Percentiles rank a stretch among this genome's conserved stretches.
phyloP scores from a whole-genome alignment of 495 filamentous ascomycete species.

The Paragyromitra xinjiangensis region DNA sequence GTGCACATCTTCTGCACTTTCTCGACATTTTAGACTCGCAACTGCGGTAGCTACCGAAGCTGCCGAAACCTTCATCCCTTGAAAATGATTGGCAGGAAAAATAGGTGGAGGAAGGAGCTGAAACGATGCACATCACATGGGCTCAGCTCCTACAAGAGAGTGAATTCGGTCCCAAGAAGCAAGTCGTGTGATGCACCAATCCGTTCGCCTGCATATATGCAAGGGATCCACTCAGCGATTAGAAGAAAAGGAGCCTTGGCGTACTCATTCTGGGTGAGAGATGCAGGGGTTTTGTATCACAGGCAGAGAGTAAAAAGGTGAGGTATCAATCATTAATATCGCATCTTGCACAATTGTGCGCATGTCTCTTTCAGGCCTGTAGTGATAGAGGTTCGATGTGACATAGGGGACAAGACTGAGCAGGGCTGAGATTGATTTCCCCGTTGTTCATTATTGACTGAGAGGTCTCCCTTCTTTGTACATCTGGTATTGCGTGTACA shows the following conservation, averaged over 20 bases:
- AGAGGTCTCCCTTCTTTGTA: slow-evolving; percentile 29
- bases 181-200: slow-evolving; percentile 56
- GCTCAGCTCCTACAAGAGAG: slow-evolving; percentile 48
- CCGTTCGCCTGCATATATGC: slow-evolving; percentile 54
- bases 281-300: slow-evolving; percentile 52
- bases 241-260: slow-evolving; percentile 40
- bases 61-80: slow-evolving; percentile 17
- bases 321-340: slow-evolving; percentile 32
- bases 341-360: slow-evolving; percentile 31
- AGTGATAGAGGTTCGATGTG: slow-evolving; percentile 23
- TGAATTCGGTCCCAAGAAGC: slow-evolving; percentile 51
- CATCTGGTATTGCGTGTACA: slow-evolving; percentile 44
- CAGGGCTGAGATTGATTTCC: slow-evolving; percentile 29
- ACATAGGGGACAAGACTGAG: slow-evolving; percentile 31
- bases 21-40: slow-evolving; percentile 45
- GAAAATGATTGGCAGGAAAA: slow-evolving; percentile 21
- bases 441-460: slow-evolving; percentile 10
- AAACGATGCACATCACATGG: slow-evolving; percentile 54
- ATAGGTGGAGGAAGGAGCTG: slow-evolving; percentile 42
- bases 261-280: slow-evolving; percentile 47
- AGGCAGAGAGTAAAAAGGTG: slow-evolving; percentile 29
- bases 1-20: slow-evolving; percentile 41
- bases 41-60: slow-evolving; percentile 27
- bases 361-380: slow-evolving; percentile 21
- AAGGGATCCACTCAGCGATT: slow-evolving; percentile 53